A percentile compares a stretch with the other conserved stretches of the same genome.
These are phyloP conservation scores for Chaetomiaceae sp. DNA, from an alignment of 2,329 filamentous ascomycete genomes.

Conservation along the genomic window DNA sequence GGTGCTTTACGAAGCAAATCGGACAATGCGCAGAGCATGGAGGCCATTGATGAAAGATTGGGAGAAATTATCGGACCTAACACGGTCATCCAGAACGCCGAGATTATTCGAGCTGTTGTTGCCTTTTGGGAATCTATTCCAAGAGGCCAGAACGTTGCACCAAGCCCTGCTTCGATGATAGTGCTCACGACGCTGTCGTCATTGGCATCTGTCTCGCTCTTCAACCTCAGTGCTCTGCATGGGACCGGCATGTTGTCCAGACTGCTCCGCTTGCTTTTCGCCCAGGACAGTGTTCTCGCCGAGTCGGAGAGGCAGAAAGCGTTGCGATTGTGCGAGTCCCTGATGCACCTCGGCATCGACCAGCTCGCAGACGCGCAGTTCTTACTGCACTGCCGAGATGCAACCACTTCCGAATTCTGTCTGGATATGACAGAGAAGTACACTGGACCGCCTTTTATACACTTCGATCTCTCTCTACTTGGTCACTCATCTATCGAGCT, in stretches of 20 bases:
- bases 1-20: constrained; percentile 1
- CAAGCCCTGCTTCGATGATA: constrained; percentile 55
- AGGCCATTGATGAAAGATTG: constrained; percentile 38
- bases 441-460: constrained; percentile 76
- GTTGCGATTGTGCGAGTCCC: constrained; percentile 60
- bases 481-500: constrained; percentile 90
- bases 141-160: constrained; percentile 39
- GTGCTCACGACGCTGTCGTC: constrained; percentile 61
- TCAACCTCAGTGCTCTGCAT: constrained; percentile 69
- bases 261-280: constrained; percentile 60
- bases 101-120: constrained; percentile 59
- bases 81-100: constrained; percentile 54
- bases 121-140: constrained; percentile 62
- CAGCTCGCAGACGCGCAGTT: constrained; percentile 78
- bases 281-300: constrained; percentile 46
- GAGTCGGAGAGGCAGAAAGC: constrained; percentile 55
- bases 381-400: constrained; percentile 53
- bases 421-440: constrained; percentile 70
- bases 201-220: constrained; percentile 57
- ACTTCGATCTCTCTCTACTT: constrained; percentile 85
- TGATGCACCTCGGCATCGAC: constrained; percentile 73
- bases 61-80: constrained; percentile 47
- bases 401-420: constrained; percentile 61
- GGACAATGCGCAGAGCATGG: constrained; percentile 19
- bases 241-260: constrained; percentile 65